Base-by-base conservation (phyloP, 2,329 filamentous ascomycete species). In the Fusarium sp. region DNA sequence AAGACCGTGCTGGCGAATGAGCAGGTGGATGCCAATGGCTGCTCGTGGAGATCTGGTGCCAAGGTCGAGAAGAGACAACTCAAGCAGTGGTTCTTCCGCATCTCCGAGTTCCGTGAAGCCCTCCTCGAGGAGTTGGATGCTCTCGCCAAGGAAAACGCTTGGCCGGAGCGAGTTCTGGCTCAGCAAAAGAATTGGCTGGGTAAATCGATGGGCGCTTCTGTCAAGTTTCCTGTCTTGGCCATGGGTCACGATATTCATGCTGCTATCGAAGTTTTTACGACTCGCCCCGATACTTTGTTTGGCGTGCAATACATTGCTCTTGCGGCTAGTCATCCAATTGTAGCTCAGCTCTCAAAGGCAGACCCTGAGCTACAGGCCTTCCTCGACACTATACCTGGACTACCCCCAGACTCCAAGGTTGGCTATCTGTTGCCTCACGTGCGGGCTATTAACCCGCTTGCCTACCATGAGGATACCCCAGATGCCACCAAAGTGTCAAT, bases 111-210 rank as follows among this genome's bases (percentile, higher is more conserved):
- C 79, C 91, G 93, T 70, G 91, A 96, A 63, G 86, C 90, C 5
- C 85, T 97, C 9, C 85, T 97, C 30, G 85, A 91, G 32, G 94
- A 94, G 71, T 86, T 97, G 1, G 90, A 94, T 33, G 82, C 85
- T 5, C 86, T 97, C 38, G 86, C 89, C 14, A 85, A 89, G 73
- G 84, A 90, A 17, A 88, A 87, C 3, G 88, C 88, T 22, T 98
- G 95, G 95, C 95, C 95, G 0, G 94, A 97, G 74, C 90, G 92
- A 76, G 95, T 98, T 10, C 79, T 96, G 37, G 85, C 92, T 4
- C 95, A 97, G 90, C 95, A 98, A 81, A 91, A 88, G 77, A 95
- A 97, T 80, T 98, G 95, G 95, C 87, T 98, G 30, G 95, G 95
- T 32, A 94, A 91, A 78, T 97, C 94, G 1, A 86, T 86, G 11